Percentiles rank a stretch among this genome's conserved stretches.
Evolutionary conservation across 805 yeast genomes (phyloP).

Genomic region (Saturnispora bothae): DNA sequence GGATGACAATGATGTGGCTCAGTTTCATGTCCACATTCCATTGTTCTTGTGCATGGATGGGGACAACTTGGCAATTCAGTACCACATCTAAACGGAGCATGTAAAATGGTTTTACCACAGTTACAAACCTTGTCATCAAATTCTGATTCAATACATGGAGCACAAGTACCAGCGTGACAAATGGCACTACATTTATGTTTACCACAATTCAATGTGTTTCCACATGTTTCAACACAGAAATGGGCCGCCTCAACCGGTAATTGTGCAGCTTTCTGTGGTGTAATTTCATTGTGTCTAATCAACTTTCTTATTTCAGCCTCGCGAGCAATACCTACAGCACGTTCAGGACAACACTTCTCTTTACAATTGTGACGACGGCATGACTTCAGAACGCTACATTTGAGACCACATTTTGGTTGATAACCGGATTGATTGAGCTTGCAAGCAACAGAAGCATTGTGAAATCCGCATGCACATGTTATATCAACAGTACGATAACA

Average conservation of each 20-base stretch:
- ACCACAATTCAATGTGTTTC: conserved; percentile 51
- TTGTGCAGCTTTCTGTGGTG: conserved; percentile 34
- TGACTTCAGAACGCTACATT: conserved; percentile 63
- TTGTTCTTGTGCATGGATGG: conserved; percentile 49
- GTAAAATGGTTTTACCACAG: conserved; percentile 68
- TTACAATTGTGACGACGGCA: conserved; percentile 77
- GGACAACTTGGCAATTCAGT: conserved; percentile 53
- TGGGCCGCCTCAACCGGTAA: conserved; percentile 62
- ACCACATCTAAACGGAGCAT: conserved; percentile 84
- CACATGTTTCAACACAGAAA: conserved; percentile 60
- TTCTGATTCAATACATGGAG: conserved; percentile 72
- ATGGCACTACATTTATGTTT: conserved; percentile 55
- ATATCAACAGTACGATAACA: conserved; percentile 45
- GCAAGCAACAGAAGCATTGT: conserved; percentile 55
- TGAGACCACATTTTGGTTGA: conserved; percentile 52
- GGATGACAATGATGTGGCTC: conserved; percentile 70
- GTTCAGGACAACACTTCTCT: conserved; percentile 59
- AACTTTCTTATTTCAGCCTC: conserved; percentile 42
- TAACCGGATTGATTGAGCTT: conserved; percentile 39
- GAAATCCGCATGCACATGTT: conserved; percentile 54
- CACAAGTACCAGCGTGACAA: conserved; percentile 75
- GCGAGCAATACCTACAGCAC: conserved; percentile 46
- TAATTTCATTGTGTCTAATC: conserved; percentile 33
- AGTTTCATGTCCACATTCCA: conserved; percentile 59
- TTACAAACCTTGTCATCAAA: conserved; percentile 69